Evolutionary conservation across 345 rosid genomes (phyloP), one percentile per base, ranked within the genome.

Genomic region (Bruguiera gymnorhiza): DNA sequence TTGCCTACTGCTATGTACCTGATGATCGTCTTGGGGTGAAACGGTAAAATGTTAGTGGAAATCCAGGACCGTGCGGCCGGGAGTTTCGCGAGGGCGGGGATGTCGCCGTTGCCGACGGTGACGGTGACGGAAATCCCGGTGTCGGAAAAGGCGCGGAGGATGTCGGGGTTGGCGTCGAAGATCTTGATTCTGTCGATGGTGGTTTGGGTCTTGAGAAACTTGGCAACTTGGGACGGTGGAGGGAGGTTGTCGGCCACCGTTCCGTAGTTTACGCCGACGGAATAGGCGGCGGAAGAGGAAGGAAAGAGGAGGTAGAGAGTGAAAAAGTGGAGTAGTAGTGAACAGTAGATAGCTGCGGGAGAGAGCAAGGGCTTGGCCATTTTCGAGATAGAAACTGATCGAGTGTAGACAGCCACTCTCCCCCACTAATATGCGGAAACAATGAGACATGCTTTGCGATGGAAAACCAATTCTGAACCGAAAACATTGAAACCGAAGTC

Each of bases 221-320:
- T 67, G 32, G 88, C 92, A 6, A 92, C 97, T 65, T 84, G 83
- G 50, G 85, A 48, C 0, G 97, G 92, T 2, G 88, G 79, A 4
- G 92, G 96, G 70, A 92, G 96, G 84, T 89, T 86, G 81, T 88
- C 76, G n/a, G 93, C 90, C 55, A 88, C 71, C 50, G 89, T 83
- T 8, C 97, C 97, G 70, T 92, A 89, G 89, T 92, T 92, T n/a
- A 92, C 86, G 59, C 97, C 93, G 82, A 89, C 67, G 72, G 82
- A 66, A 72, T 80, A 82, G 6, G 82, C 75, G 69, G 86, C 80
- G 63, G 64, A 24, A 64, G 66, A 26, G 46, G 26, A 48, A 37
- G 46, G 75, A 65, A 70, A 9, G 60, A 27, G 20, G 52, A 73
- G 11, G 11, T 24, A 54, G 69, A 65, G 32, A 18, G 52, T 15